Conservation (phyloP, 805 yeast genomes). For the Ogataea sp. region DNA sequence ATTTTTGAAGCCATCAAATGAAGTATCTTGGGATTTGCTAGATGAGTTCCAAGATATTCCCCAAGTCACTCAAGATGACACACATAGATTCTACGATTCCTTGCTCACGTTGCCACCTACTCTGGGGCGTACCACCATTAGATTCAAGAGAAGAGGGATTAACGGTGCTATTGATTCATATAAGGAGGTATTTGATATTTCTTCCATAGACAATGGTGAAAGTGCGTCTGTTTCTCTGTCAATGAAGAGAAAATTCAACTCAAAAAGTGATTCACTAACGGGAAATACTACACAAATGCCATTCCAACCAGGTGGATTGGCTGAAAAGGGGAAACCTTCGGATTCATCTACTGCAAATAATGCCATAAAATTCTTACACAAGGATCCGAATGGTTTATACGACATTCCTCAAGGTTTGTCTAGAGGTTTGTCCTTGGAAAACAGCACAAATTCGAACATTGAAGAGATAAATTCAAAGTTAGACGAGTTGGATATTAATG, state of each 20-base stretch:
- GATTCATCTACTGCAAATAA: conserved; percentile 6
- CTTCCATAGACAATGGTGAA: conserved; percentile 33
- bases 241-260: conserved; percentile 56
- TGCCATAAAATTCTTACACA: conserved; percentile 41
- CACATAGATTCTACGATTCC: conserved; percentile 30
- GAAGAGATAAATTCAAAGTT: conserved; percentile 7
- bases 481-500: conserved; percentile 2
- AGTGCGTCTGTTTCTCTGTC: conserved; percentile 68
- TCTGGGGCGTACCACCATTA: conserved; percentile 52
- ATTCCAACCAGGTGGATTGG: conserved; percentile 84
- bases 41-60: conserved; percentile 60
- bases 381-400: conserved; percentile 67
- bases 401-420: conserved; percentile 77
- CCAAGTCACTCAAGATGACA: conserved; percentile 16
- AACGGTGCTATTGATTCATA: conserved; percentile 58
- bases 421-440: conserved; percentile 52
- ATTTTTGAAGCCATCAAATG: conserved; percentile 55
- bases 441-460: neutral
- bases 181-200: conserved; percentile 49
- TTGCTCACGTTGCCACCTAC: conserved; percentile 53
- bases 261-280: conserved; percentile 49
- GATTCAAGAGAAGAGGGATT: conserved; percentile 70
- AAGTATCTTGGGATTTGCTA: conserved; percentile 62
- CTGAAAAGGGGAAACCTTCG: conserved; percentile 4
- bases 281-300: conserved; percentile 78